phyloP scores from a whole-genome alignment of 2,329 filamentous ascomycete genomes.

The Cylindrodendrum hubeiense region DNA sequence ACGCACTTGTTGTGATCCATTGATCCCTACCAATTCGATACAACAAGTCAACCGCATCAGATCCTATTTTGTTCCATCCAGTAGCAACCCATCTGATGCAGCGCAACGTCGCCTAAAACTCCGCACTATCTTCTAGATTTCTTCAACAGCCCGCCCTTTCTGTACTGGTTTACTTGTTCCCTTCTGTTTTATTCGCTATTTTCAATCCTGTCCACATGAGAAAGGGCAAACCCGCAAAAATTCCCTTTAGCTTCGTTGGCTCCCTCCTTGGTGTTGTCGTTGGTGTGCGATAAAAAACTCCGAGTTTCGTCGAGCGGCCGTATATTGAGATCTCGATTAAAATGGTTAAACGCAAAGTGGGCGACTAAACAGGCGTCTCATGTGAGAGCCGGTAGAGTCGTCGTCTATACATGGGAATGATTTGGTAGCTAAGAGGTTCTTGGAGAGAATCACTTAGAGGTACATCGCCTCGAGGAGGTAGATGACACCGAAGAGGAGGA shows the following conservation, averaged over 20 bases:
- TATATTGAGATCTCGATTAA: constrained; percentile 6
- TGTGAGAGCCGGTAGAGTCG: constrained; percentile 17
- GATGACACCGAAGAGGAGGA: constrained; percentile 91
- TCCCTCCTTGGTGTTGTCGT: constrained; percentile 7
- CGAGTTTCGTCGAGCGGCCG: constrained; percentile 12
- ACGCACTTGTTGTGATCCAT: neutral
- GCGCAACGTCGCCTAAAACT: constrained; percentile 7
- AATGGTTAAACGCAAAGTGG: neutral
- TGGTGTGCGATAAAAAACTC: constrained; percentile 9
- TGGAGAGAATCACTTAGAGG: constrained; percentile 48
- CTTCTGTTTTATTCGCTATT: neutral
- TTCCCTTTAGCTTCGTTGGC: neutral
- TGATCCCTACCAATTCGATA: neutral
- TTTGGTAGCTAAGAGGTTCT: constrained; percentile 12
- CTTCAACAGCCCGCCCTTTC: neutral
- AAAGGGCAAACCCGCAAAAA: constrained; percentile 1
- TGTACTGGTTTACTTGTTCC: neutral
- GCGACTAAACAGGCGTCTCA: neutral
- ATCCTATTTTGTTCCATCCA: neutral
- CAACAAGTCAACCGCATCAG: neutral
- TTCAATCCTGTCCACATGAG: neutral
- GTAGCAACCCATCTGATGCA: constrained; percentile 2
- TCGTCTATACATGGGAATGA: constrained; percentile 27
- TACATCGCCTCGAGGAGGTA: constrained; percentile 87
- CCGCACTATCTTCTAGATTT: neutral